phyloP scores from a whole-genome alignment of 2,329 filamentous ascomycete genomes.

The Pseudogymnoascus sp. region DNA sequence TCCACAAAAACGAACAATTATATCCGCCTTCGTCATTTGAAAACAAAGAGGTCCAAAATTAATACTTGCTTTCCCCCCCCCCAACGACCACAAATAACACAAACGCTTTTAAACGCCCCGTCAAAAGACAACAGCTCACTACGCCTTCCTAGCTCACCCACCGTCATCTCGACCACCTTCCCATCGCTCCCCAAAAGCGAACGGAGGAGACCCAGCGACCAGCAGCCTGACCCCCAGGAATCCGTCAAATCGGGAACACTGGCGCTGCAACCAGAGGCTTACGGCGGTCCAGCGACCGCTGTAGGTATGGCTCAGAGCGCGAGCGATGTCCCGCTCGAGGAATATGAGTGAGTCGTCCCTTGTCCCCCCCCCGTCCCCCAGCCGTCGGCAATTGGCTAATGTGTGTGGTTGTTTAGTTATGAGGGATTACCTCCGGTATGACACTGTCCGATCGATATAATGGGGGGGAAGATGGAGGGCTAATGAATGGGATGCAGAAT shows the following conservation, averaged over 20 bases:
- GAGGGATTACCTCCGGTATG: slow-evolving; percentile 3
- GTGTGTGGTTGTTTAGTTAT: not conserved
- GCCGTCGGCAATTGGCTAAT: not conserved
- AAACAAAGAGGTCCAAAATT: not conserved
- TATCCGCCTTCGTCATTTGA: not conserved
- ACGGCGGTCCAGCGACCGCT: slow-evolving; percentile 7
- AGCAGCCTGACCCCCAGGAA: not conserved
- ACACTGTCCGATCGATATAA: not conserved
- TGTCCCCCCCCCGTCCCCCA: not conserved
- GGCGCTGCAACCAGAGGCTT: slow-evolving; percentile 6
- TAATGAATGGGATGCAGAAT: slow-evolving; percentile 40
- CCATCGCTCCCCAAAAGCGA: not conserved
- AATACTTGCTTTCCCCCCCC: no score
- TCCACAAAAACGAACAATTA: not conserved
- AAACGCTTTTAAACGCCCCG: not conserved
- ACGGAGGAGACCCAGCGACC: not conserved
- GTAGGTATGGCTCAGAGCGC: not conserved
- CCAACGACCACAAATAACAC: not conserved
- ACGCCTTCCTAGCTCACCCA: not conserved
- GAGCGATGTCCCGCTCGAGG: not conserved
- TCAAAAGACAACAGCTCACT: not conserved
- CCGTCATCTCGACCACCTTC: not conserved
- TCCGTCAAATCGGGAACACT: slow-evolving; percentile 4
- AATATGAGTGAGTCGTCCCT: not conserved
- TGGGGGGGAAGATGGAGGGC: not conserved